Evolutionary conservation across 371 early-diverging fungal genomes (phyloP).

Genomic region (Mucor indicus): DNA sequence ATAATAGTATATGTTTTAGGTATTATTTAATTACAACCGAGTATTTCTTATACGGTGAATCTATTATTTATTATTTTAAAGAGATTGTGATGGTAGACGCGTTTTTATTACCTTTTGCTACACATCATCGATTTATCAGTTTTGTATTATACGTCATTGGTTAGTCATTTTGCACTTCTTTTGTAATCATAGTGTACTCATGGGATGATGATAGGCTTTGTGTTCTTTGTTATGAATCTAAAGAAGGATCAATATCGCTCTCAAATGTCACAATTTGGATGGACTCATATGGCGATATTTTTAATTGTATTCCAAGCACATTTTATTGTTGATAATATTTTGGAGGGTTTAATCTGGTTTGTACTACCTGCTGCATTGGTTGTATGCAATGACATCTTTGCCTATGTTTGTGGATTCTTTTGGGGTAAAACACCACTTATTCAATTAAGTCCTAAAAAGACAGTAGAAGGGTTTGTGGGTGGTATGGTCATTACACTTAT

Average conservation of each 20-base stretch:
- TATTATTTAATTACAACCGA: conserved; percentile 85
- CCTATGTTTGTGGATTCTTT: conserved; percentile 96
- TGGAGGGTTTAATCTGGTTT: conserved; percentile 96
- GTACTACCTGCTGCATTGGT: conserved; percentile 92
- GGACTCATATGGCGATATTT: conserved; percentile 94
- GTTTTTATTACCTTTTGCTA: conserved; percentile 80
- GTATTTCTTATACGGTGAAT: conserved; percentile 94
- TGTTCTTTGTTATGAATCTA: conserved; percentile 92
- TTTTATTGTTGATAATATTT: conserved; percentile 94
- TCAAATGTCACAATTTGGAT: conserved; percentile 94
- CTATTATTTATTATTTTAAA: conserved; percentile 86
- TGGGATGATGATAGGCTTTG: conserved; percentile 85
- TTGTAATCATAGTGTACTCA: too few species aligned
- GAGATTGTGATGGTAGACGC: conserved; percentile 79
- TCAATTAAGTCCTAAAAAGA: conserved; percentile 98
- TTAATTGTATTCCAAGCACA: conserved; percentile 89
- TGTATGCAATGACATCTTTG: conserved; percentile 96
- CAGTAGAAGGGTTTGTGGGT: conserved; percentile 98
- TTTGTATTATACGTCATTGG: conserved; percentile 85
- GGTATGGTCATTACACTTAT: conserved; percentile 87
- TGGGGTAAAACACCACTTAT: conserved; percentile 93
- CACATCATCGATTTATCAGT: conserved; percentile 94
- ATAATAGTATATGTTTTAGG: conserved; percentile 25
- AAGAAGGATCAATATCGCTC: conserved; percentile 84
- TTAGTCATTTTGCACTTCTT: too few species aligned